Evolutionary conservation across 2,329 filamentous ascomycete species (phyloP).

Genomic region (Emmonsiellopsis sp.): DNA sequence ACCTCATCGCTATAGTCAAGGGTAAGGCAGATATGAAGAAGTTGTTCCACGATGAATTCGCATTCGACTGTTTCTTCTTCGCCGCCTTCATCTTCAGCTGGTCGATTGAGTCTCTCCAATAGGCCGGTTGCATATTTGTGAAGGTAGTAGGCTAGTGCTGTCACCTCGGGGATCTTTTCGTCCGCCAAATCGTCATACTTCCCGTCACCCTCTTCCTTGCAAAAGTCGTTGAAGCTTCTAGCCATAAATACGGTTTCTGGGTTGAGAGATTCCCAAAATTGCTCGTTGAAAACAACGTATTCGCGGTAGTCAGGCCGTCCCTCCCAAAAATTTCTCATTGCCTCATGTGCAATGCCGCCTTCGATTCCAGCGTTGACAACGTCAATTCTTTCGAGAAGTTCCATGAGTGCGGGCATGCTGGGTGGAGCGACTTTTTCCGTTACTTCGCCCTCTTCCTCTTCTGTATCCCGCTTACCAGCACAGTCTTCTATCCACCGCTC

Average conservation of each 20-base stretch:
- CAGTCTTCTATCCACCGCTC: conserved; percentile 98
- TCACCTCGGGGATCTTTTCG: conserved; percentile 92
- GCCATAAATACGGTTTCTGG: conserved; percentile 85
- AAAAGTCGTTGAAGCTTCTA: conserved; percentile 90
- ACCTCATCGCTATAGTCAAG: conserved; percentile 98
- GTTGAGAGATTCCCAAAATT: conserved; percentile 40
- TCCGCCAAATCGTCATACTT: conserved; percentile 70
- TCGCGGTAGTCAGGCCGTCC: conserved; percentile 57
- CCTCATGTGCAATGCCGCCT: conserved; percentile 81
- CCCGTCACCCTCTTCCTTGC: conserved; percentile 61
- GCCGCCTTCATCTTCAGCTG: conserved; percentile 49
- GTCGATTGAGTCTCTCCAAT: conserved; percentile 28
- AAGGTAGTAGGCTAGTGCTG: conserved; percentile 76
- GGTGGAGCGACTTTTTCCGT: conserved; percentile 47
- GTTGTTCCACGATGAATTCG: conserved; percentile 91
- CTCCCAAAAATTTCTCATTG: conserved; percentile 95
- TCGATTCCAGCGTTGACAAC: conserved; percentile 83
- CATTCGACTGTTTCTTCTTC: conserved; percentile 81
- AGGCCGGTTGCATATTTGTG: conserved; percentile 62
- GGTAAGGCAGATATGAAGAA: conserved; percentile 83
- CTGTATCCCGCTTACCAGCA: conserved; percentile 55
- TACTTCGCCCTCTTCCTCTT: conserved; percentile 43
- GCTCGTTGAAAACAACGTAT: conserved; percentile 34
- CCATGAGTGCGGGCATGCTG: conserved; percentile 72
- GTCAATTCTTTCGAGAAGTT: conserved; percentile 88